Base-by-base conservation (phyloP, 768 basidiomycete genomes). In the Pleurotus giganteus region DNA sequence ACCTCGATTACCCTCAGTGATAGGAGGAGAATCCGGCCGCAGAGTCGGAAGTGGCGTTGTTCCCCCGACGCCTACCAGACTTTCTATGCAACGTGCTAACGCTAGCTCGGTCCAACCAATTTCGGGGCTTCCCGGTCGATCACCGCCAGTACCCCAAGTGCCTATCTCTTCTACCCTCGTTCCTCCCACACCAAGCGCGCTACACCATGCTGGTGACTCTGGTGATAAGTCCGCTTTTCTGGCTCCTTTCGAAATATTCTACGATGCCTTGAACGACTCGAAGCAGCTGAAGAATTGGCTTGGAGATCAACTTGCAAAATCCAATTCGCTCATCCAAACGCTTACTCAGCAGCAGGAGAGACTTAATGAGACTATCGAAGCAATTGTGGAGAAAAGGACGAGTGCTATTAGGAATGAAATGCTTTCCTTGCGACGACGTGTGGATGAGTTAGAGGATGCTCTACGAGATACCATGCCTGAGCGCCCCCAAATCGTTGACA, bases 181-280 rank as follows among this genome's bases (percentile, higher is more conserved):
- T 1, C 88, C 89, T 2, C 83, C 84, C 2, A 88, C 89, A 1
- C 86, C 88, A 2, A 80, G 80, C n/a, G 74, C 79, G 9, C 74
- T 89, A 17, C 83, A 84, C 13, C 81, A 80, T 36, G 80, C 84
- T 1, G 78, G 77, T 11, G 84, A 82, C 62, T 63, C 79, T 8
- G 79, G 80, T 21, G 86, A 87, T 63, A 90, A 87, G 65, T 74
- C 81, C 1, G 85, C 89, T 17, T 94, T 94, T 68, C 71, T 94
- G 45, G 83, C 86, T 0, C 91, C 89, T 2, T 94, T 94, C 60
- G 89, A 88, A 63, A 68, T 79, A 49, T 94, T 94, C 68, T 94
- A 92, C 65, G 91, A 94, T 56, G 86, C 90, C 2, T 80, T 94
- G 28, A 80, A 85, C 53, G 92, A 92, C 66, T 84, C 88, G 13